Percentiles rank a stretch among this genome's conserved stretches.
These are phyloP conservation scores for Pholiota molesta DNA, from an alignment of 768 basidiomycete species.

Conservation along the genomic window DNA sequence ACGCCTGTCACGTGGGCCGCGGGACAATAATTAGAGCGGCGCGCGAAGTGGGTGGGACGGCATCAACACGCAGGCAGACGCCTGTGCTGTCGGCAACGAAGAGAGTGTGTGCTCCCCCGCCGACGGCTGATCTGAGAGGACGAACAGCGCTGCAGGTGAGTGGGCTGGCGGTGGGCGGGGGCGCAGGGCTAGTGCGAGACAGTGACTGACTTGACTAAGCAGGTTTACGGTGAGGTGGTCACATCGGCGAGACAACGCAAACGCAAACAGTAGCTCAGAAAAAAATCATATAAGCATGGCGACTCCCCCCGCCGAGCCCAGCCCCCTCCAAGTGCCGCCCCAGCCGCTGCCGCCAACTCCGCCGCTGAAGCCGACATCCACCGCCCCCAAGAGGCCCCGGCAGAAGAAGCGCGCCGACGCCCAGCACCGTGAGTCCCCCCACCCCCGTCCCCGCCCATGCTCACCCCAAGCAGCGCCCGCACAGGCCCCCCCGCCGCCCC, in stretches of 20 bases:
- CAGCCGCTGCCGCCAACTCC: constrained; percentile 49
- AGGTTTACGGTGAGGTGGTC: constrained; percentile 38
- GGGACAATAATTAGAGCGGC: constrained; percentile 32
- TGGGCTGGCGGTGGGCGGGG: neutral
- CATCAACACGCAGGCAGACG: constrained; percentile 26
- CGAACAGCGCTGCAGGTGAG: neutral
- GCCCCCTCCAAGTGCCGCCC: constrained; percentile 43
- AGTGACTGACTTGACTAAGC: constrained; percentile 40
- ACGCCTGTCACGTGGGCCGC: constrained; percentile 25
- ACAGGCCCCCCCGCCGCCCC: constrained; percentile 17
- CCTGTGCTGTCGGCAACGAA: constrained; percentile 25
- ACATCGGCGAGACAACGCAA: constrained; percentile 34
- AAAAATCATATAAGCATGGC: constrained; percentile 52
- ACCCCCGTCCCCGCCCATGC: constrained; percentile 1
- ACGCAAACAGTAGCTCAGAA: constrained; percentile 32
- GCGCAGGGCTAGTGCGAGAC: neutral
- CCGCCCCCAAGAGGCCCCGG: constrained; percentile 52
- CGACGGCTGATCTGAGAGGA: too few relatives aligned
- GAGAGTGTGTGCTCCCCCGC: neutral
- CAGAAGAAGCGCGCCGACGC: constrained; percentile 49
- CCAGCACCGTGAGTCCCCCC: constrained; percentile 12
- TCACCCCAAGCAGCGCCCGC: constrained; percentile 11
- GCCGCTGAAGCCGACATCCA: constrained; percentile 46
- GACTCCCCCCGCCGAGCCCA: constrained; percentile 52
- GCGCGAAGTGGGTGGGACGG: constrained; percentile 33